Evolutionary conservation across 805 yeast species (phyloP), one percentile per base, ranked within the genome.

Genomic region (Spathaspora boniae): DNA sequence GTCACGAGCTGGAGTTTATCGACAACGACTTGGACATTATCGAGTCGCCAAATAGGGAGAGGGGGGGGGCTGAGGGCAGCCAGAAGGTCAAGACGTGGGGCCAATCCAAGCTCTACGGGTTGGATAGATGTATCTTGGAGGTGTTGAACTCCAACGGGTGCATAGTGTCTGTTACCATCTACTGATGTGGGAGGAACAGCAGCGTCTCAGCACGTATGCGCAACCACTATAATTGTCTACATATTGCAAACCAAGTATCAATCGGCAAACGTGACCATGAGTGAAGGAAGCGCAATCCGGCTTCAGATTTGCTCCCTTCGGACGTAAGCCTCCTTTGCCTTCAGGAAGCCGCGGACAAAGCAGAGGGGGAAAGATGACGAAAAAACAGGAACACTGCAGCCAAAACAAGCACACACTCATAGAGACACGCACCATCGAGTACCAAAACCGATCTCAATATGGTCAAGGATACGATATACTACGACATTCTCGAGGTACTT

Each of bases 381-480:
- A n/a, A n/a, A n/a, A n/a, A n/a, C n/a, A n/a, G n/a, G n/a, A n/a
- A n/a, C n/a, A n/a, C n/a, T n/a, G n/a, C n/a, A n/a, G n/a, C n/a
- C n/a, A n/a, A n/a, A n/a, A n/a, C n/a, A n/a, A n/a, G n/a, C n/a
- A n/a, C n/a, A n/a, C n/a, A n/a, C n/a, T n/a, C n/a, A n/a, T n/a
- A n/a, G n/a, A n/a, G n/a, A n/a, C n/a, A n/a, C n/a, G n/a, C n/a
- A n/a, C n/a, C n/a, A n/a, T n/a, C n/a, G n/a, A n/a, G n/a, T n/a
- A n/a, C n/a, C n/a, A n/a, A n/a, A n/a, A n/a, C n/a, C n/a, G n/a
- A n/a, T n/a, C n/a, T n/a, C 6, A 33, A 18, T 7, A 86, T 86
- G 95, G 95, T 82, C 12, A 83, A 78, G 45, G 97, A 89, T 48
- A 83, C 94, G 0, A 76, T 72, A 8, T 93, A 91, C 60, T 93